These are phyloP conservation scores for Psilocybe mexicana DNA, from an alignment of 1,284 basidiomycete species.

Conservation along the genomic window DNA sequence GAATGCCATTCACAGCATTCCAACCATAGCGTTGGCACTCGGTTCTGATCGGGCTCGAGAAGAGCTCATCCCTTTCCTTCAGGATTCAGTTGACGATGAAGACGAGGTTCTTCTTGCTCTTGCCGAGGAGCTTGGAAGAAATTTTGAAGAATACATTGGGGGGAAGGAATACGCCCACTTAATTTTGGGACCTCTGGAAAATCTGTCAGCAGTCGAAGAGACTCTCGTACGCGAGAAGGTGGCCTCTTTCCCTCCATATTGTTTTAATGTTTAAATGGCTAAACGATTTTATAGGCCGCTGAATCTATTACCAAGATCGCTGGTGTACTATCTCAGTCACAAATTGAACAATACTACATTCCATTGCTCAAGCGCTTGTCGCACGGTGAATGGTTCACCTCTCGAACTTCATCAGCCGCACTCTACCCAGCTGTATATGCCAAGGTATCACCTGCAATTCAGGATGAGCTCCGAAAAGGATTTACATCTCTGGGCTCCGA, in stretches of 20 bases:
- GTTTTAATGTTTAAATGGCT: slow-evolving; percentile 12
- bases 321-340: slow-evolving; percentile 71
- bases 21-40: slow-evolving; percentile 97
- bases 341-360: slow-evolving; percentile 91
- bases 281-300: slow-evolving; percentile 67
- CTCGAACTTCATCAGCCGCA: slow-evolving; percentile 93
- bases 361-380: slow-evolving; percentile 91
- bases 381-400: slow-evolving; percentile 99
- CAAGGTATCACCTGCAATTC: slow-evolving; percentile 70
- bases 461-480: slow-evolving; percentile 89
- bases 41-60: slow-evolving; percentile 95
- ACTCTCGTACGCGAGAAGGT: slow-evolving; percentile 99
- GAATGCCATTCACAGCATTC: slow-evolving; percentile 97
- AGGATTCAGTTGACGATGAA: slow-evolving; percentile 98
- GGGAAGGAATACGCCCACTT: slow-evolving; percentile 89
- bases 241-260: slow-evolving; percentile 17
- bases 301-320: slow-evolving; percentile 96
- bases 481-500: slow-evolving; percentile 87
- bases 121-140: slow-evolving; percentile 93
- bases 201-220: slow-evolving; percentile 96
- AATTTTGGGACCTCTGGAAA: slow-evolving; percentile 92
- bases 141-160: slow-evolving; percentile 94
- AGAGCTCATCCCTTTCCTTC: slow-evolving; percentile 95
- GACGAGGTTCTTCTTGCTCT: slow-evolving; percentile 97
- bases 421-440: slow-evolving; percentile 94